Evolutionary conservation across 75 land plant species (phyloP), one percentile per base, ranked within the genome.

Genomic region (Pseudotsuga menziesii): DNA sequence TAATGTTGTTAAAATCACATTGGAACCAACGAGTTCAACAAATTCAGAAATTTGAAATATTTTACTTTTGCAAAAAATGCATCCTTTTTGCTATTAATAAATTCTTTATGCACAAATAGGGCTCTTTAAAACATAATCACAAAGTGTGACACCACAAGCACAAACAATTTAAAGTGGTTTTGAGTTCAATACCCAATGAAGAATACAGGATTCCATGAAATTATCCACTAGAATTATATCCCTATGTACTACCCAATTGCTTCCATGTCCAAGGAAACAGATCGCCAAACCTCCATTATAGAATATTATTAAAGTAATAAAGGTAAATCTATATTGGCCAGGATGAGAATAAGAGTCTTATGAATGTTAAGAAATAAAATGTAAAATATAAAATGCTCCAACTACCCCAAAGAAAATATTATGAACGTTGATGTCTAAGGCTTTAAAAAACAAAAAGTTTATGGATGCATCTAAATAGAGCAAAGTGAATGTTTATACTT

Each of bases 191-290:
- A 48, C 52, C 52, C 52, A 9, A 48, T 48, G 52, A 48, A 48
- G 19, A 64, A 16, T 16, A 32, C 35, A 35, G 20, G 19, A 17
- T 64, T 35, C 32, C 20, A n/a, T 64, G 41, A 25, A 64, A 16
- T 32, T 48, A 6, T 32, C 72, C 2, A 48, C 17, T 41, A 67
- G 41, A 69, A 19, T n/a, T 39, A 69, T 41, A 20, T 19, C 23
- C 72, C 72, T 69, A 41, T 39, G 13, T 7, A 69, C 39, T 41
- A 48, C 23, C 48, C 11, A 69, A 69, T 69, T 69, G 48, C 71
- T 41, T 69, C n/a, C 48, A 5, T 41, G n/a, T 67, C 9, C 71
- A 17, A 44, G n/a, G n/a, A 41, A 69, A 69, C 23, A 69, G 72
- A 41, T 12, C 22, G 20, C 11, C n/a, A n/a, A 69, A 35, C 29